A percentile compares a stretch with the other conserved stretches of the same genome.
These are phyloP conservation scores for Coemansia sp. DNA, from an alignment of 192 early-diverging fungal genomes.

Conservation along the genomic window DNA sequence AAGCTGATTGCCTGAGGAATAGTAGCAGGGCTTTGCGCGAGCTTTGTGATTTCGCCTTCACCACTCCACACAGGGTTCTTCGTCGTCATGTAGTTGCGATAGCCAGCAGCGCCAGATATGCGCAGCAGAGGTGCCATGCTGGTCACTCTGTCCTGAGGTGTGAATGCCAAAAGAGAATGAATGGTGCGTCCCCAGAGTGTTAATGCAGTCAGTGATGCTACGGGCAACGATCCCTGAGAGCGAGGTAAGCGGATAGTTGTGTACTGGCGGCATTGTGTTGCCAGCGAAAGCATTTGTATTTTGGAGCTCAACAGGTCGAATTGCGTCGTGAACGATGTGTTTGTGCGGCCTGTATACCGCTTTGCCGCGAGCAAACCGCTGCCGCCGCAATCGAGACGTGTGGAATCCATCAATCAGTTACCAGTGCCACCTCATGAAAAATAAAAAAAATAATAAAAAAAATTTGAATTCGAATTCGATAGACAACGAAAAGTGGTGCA, in stretches of 20 bases:
- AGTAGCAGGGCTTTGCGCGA: conserved; percentile 29
- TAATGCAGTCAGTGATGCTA: conserved; percentile 31
- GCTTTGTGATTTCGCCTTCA: conserved; percentile 26
- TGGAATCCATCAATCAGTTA: conserved; percentile 2
- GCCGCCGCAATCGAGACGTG: conserved; percentile 1
- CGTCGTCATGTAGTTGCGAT: conserved; percentile 3
- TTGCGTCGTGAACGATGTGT: conserved; percentile 15
- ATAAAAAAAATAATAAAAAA: background rate
- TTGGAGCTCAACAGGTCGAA: conserved; percentile 35
- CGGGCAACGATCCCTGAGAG: conserved; percentile 38
- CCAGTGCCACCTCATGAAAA: background rate
- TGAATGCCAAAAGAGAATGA: conserved; percentile 40
- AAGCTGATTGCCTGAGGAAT: conserved; percentile 27
- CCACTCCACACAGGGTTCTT: background rate
- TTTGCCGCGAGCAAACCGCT: conserved; percentile 6
- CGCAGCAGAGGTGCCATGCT: conserved; percentile 38
- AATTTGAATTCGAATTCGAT: background rate
- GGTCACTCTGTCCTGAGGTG: conserved; percentile 41
- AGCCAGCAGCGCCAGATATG: background rate
- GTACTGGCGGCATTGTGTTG: conserved; percentile 39
- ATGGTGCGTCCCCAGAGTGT: conserved; percentile 48
- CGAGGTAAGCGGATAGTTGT: conserved; percentile 35
- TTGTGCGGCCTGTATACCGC: conserved; percentile 27
- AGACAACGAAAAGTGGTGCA: too few species aligned
- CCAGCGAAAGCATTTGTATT: conserved; percentile 47